phyloP scores from a whole-genome alignment of 257 asterid genomes.

The Gentiana straminea region DNA sequence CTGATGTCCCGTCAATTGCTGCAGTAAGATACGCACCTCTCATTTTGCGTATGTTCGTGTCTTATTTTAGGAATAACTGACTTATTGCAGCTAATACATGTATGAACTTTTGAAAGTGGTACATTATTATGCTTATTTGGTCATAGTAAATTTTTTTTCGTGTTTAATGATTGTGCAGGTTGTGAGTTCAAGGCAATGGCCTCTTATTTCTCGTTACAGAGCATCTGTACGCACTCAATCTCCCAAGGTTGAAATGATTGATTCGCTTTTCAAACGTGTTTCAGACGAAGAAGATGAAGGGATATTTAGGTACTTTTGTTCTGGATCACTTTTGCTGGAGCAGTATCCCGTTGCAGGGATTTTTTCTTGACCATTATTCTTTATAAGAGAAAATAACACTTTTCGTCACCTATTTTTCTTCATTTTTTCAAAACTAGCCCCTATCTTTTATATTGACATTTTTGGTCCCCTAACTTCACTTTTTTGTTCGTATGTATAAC shows the following conservation, averaged over 20 bases:
- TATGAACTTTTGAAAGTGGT: too few species aligned
- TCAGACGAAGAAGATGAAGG: slow-evolving; percentile 83
- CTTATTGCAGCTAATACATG: background rate
- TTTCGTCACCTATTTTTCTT: too few species aligned
- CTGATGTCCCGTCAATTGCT: slow-evolving; percentile 91
- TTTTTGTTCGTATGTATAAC: too few species aligned
- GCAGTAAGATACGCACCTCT: slow-evolving; percentile 40
- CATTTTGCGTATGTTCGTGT: background rate
- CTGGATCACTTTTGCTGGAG: background rate
- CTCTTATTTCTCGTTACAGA: slow-evolving; percentile 68
- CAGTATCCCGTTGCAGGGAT: background rate
- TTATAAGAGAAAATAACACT: too few species aligned
- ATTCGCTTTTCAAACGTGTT: slow-evolving; percentile 50
- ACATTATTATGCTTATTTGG: too few species aligned
- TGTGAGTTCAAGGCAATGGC: slow-evolving; percentile 96
- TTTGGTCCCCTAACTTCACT: too few species aligned
- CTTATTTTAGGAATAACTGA: background rate
- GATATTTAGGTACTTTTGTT: slow-evolving; percentile 49
- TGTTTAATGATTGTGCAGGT: slow-evolving; percentile 72
- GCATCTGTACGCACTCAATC: slow-evolving; percentile 94
- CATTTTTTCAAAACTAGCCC: too few species aligned
- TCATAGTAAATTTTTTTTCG: background rate
- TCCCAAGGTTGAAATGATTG: slow-evolving; percentile 82
- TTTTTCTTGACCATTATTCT: too few species aligned
- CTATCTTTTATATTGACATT: too few species aligned